Percentiles rank a stretch among this genome's conserved stretches.
Evolutionary conservation across 2,329 filamentous ascomycete species (phyloP).

Genomic region (Parastagonospora avenae): DNA sequence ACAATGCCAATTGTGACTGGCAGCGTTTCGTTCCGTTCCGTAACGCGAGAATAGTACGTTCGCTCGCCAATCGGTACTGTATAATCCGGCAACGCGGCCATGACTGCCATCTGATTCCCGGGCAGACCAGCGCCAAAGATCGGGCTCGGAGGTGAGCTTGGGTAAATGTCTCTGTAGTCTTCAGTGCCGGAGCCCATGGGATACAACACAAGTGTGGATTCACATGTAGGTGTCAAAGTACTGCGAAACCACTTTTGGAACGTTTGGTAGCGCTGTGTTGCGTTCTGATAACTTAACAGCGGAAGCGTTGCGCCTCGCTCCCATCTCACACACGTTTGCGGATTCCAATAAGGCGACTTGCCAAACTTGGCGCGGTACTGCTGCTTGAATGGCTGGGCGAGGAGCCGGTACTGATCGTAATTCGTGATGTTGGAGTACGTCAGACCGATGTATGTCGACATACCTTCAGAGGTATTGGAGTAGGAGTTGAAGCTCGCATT

Average conservation of each 20-base stretch:
- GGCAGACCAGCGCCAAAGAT: slow-evolving; percentile 9
- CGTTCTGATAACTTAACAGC: slow-evolving; percentile 5
- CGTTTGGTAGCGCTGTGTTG: slow-evolving; percentile 5
- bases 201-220: slow-evolving; percentile 12
- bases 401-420: slow-evolving; percentile 14
- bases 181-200: slow-evolving; percentile 11
- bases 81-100: slow-evolving; percentile 13
- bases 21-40: slow-evolving; percentile 12
- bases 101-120: slow-evolving; percentile 9
- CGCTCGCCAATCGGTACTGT: slow-evolving; percentile 14
- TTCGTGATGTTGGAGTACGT: slow-evolving; percentile 17
- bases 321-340: slow-evolving; percentile 12
- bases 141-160: not conserved
- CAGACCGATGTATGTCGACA: slow-evolving; percentile 12
- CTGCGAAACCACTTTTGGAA: slow-evolving; percentile 10
- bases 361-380: slow-evolving; percentile 11
- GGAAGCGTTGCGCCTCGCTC: slow-evolving; percentile 5
- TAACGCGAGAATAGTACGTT: slow-evolving; percentile 8
- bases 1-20: slow-evolving; percentile 19
- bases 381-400: slow-evolving; percentile 9
- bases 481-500: slow-evolving; percentile 15
- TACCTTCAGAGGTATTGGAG: slow-evolving; percentile 7
- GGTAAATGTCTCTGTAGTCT: slow-evolving; percentile 12
- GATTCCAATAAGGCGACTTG: slow-evolving; percentile 16
- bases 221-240: slow-evolving; percentile 11